A percentile compares a stretch with the other conserved stretches of the same genome.
phyloP scores from a whole-genome alignment of 2,329 filamentous ascomycete genomes.

The Aureobasidium sp. region DNA sequence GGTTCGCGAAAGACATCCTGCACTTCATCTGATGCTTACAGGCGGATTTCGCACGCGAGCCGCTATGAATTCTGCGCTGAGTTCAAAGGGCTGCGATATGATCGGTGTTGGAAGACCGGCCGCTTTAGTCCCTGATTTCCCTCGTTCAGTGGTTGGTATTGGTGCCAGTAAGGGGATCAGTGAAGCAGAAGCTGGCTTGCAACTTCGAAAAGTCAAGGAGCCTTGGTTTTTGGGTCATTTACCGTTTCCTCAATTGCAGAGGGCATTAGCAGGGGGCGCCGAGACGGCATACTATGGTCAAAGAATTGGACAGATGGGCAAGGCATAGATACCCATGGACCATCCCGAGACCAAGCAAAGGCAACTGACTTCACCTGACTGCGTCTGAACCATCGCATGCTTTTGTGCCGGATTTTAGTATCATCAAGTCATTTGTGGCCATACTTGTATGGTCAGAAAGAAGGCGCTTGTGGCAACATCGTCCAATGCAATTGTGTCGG shows the following conservation, averaged over 20 bases:
- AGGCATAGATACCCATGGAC: not conserved
- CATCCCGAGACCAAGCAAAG: not conserved
- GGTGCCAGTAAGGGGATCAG: constrained; percentile 23
- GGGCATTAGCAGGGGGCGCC: not conserved
- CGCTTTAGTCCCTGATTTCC: constrained; percentile 38
- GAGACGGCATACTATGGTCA: not conserved
- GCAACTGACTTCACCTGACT: not conserved
- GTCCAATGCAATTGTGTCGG: no score
- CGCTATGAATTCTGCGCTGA: constrained; percentile 45
- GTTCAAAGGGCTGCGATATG: constrained; percentile 42
- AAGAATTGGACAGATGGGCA: constrained; percentile 8
- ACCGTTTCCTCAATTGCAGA: not conserved
- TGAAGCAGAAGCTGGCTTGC: constrained; percentile 21
- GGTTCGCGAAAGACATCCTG: constrained; percentile 24
- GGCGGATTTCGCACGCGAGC: constrained; percentile 54
- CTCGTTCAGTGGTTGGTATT: constrained; percentile 29
- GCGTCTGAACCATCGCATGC: not conserved
- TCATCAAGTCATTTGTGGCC: no score
- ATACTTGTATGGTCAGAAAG: no score
- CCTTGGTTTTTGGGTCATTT: constrained; percentile 14
- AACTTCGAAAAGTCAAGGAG: constrained; percentile 7
- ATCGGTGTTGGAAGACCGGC: constrained; percentile 45
- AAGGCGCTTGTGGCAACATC: no score
- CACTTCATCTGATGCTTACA: constrained; percentile 40
- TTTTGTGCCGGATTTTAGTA: no score